phyloP scores from a whole-genome alignment of 2,329 filamentous ascomycete species.

The Pleomassaria siparia region DNA sequence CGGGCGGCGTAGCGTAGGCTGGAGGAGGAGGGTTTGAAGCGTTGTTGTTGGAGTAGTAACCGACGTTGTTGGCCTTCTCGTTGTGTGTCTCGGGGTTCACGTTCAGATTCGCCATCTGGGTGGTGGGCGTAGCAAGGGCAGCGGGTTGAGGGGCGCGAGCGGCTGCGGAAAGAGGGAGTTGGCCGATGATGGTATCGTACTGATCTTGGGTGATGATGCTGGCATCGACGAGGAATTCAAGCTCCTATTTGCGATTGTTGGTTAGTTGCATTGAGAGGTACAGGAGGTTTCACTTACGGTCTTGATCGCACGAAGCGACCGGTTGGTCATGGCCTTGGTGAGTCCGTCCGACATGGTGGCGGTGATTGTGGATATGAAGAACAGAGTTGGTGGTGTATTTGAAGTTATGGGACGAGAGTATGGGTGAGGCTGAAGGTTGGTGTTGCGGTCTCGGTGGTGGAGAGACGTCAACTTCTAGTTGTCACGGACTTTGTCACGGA shows the following conservation, averaged over 20 bases:
- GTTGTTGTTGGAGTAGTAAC: constrained; percentile 42
- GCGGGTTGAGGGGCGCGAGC: constrained; percentile 26
- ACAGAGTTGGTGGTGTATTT: too few relatives aligned
- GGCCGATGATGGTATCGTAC: constrained; percentile 71
- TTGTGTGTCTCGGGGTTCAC: constrained; percentile 32
- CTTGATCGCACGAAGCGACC: constrained; percentile 84
- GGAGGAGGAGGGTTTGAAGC: constrained; percentile 48
- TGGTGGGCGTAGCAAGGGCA: constrained; percentile 23
- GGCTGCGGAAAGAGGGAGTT: constrained; percentile 69
- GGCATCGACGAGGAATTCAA: constrained; percentile 84
- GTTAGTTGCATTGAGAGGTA: neutral
- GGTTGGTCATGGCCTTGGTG: constrained; percentile 68
- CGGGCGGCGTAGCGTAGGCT: constrained; percentile 49
- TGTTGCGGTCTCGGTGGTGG: neutral
- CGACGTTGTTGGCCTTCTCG: constrained; percentile 43
- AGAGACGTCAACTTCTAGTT: too few relatives aligned
- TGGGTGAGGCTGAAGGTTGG: neutral
- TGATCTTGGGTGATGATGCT: constrained; percentile 74
- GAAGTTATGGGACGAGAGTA: too few relatives aligned
- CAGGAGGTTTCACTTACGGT: constrained; percentile 59
- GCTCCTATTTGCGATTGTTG: constrained; percentile 63
- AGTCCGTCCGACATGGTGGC: constrained; percentile 46
- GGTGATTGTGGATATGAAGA: neutral
- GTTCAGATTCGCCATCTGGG: constrained; percentile 36
- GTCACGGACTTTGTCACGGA: neutral